Percentiles rank a stretch among this genome's conserved stretches.
These are phyloP conservation scores for Lactifluus hygrophoroides DNA, from an alignment of 768 basidiomycete genomes.

Conservation along the genomic window DNA sequence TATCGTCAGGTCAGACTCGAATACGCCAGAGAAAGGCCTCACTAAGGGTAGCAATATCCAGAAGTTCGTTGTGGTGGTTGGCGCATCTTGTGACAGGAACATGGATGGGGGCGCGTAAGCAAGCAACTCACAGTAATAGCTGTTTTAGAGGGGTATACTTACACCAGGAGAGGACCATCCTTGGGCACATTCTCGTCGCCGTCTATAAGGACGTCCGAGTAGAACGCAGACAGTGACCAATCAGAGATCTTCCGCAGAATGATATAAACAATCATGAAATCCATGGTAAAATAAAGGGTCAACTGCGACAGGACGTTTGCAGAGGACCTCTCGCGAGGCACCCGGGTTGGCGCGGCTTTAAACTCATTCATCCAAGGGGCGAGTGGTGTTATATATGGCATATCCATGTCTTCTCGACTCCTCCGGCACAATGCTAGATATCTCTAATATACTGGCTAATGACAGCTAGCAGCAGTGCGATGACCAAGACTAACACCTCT, in stretches of 20 bases:
- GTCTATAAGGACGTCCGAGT: slow-evolving; percentile 75
- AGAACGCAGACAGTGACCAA: slow-evolving; percentile 76
- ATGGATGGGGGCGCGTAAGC: background rate
- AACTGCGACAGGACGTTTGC: background rate
- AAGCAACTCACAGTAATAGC: too few relatives aligned
- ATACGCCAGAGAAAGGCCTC: slow-evolving; percentile 14
- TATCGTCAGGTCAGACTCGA: background rate
- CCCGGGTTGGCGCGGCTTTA: too few relatives aligned
- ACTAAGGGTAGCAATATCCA: slow-evolving; percentile 46
- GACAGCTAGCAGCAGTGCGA: too few relatives aligned
- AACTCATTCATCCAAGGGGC: too few relatives aligned
- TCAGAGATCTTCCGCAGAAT: slow-evolving; percentile 62
- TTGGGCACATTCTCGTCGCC: slow-evolving; percentile 80
- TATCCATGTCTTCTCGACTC: too few relatives aligned
- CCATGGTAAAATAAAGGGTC: slow-evolving; percentile 1
- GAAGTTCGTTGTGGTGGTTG: slow-evolving; percentile 46
- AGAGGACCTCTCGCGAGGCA: background rate
- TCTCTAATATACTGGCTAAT: background rate
- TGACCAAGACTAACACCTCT: too few relatives aligned
- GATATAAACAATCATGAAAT: slow-evolving; percentile 48
- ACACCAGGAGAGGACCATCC: slow-evolving; percentile 90
- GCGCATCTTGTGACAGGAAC: slow-evolving; percentile 33
- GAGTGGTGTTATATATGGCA: too few relatives aligned
- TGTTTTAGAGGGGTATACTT: slow-evolving; percentile 33
- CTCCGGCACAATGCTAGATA: too few relatives aligned